phyloP scores from a whole-genome alignment of 768 basidiomycete species.

The Dentipellis sp. region DNA sequence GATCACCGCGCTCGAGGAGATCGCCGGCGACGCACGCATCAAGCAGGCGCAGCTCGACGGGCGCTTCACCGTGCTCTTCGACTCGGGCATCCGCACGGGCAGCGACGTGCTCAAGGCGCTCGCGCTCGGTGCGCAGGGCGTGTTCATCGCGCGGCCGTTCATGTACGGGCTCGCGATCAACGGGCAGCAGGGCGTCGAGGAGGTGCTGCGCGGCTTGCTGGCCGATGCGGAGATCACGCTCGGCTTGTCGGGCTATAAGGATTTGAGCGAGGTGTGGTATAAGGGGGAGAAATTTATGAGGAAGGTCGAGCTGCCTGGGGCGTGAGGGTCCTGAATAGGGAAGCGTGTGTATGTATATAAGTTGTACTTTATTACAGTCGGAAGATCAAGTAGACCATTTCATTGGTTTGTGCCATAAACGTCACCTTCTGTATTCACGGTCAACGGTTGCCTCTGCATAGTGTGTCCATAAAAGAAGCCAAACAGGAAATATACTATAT shows the following conservation, averaged over 20 bases:
- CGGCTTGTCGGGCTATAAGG: slow-evolving; percentile 50
- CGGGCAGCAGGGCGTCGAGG: slow-evolving; percentile 68
- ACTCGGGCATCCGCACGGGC: slow-evolving; percentile 78
- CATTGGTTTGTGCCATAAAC: too few relatives aligned
- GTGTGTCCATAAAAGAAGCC: too few relatives aligned
- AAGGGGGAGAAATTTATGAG: slow-evolving; percentile 42
- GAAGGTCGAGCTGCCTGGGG: slow-evolving; percentile 26
- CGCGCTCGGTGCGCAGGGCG: slow-evolving; percentile 77
- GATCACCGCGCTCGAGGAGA: slow-evolving; percentile 58
- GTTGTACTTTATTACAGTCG: too few relatives aligned
- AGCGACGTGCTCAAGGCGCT: slow-evolving; percentile 80
- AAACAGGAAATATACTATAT: too few relatives aligned
- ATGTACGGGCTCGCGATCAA: slow-evolving; percentile 64
- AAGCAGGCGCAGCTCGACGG: slow-evolving; percentile 48
- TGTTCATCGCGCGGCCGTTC: slow-evolving; percentile 69
- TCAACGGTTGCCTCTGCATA: too few relatives aligned
- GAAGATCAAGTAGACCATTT: too few relatives aligned
- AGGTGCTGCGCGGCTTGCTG: slow-evolving; percentile 57
- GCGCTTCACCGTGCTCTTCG: slow-evolving; percentile 61
- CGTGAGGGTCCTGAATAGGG: not conserved
- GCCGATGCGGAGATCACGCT: slow-evolving; percentile 62
- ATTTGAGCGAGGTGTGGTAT: slow-evolving; percentile 52
- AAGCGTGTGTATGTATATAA: too few relatives aligned
- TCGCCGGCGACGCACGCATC: slow-evolving; percentile 55
- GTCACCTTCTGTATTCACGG: too few relatives aligned